A percentile compares a stretch with the other conserved stretches of the same genome.
Conservation (phyloP, 192 early-diverging fungal species). For the Helicostylum pulchrum region DNA sequence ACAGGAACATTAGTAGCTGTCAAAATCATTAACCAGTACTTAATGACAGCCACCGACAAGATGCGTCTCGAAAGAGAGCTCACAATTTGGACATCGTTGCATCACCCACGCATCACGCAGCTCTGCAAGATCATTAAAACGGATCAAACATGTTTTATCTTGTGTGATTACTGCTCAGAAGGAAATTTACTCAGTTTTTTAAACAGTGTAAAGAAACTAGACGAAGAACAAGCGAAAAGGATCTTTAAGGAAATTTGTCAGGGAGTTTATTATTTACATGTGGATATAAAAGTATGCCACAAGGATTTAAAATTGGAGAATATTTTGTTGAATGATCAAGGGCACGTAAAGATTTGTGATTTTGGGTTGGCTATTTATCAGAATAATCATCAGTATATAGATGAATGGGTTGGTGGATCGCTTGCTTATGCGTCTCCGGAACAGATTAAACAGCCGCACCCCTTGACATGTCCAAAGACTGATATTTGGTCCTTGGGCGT, state of each 20-base stretch:
- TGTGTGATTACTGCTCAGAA: conserved; percentile 62
- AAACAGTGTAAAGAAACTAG: conserved; percentile 33
- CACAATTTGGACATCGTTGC: conserved; percentile 62
- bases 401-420: conserved; percentile 52
- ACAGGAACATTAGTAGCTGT: conserved; percentile 53
- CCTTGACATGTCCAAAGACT: conserved; percentile 46
- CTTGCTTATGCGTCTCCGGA: conserved; percentile 73
- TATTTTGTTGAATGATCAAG: conserved; percentile 64
- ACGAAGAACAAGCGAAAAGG: conserved; percentile 49
- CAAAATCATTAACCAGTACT: conserved; percentile 58
- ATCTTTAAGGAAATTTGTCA: conserved; percentile 74
- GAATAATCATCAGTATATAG: conserved; percentile 20
- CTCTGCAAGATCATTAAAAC: conserved; percentile 62
- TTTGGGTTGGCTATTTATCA: conserved; percentile 74
- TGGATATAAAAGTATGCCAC: conserved; percentile 60
- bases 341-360: conserved; percentile 78
- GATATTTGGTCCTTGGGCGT: conserved; percentile 82
- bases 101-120: conserved; percentile 65
- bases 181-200: conserved; percentile 65
- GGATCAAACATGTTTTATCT: conserved; percentile 62
- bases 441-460: conserved; percentile 44
- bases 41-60: conserved; percentile 12
- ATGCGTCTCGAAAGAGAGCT: conserved; percentile 62
- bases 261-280: conserved; percentile 79
- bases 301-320: conserved; percentile 95